Conservation (phyloP, 2,329 filamentous ascomycete genomes). For the Penicillium brasilianum region DNA sequence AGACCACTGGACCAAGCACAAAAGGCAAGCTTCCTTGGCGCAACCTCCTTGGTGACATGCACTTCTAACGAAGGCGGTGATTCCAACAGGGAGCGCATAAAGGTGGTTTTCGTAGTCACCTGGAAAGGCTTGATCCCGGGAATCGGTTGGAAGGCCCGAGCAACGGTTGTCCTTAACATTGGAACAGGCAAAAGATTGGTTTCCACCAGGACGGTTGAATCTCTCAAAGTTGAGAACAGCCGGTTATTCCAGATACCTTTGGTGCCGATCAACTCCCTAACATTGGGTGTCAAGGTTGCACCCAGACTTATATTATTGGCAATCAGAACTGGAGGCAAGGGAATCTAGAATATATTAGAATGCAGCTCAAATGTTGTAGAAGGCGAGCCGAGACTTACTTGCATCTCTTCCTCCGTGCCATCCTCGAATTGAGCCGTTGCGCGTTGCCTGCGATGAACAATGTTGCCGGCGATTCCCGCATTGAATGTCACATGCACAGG, state of each 20-base stretch:
- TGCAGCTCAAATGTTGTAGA: neutral
- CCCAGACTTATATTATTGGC: conserved; percentile 40
- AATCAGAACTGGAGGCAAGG: conserved; percentile 35
- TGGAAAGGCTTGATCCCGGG: conserved; percentile 42
- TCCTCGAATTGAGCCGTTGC: conserved; percentile 34
- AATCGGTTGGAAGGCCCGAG: conserved; percentile 38
- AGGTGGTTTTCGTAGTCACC: conserved; percentile 36
- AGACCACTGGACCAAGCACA: conserved; percentile 46
- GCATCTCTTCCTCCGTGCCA: conserved; percentile 30
- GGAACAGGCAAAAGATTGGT: conserved; percentile 40
- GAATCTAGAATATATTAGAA: conserved; percentile 30
- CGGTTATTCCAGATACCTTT: conserved; percentile 36
- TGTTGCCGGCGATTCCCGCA: conserved; percentile 38
- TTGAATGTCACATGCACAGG: conserved; percentile 38
- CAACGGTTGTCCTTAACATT: conserved; percentile 35
- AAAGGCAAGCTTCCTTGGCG: conserved; percentile 37
- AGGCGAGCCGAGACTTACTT: conserved; percentile 31
- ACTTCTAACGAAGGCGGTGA: conserved; percentile 39
- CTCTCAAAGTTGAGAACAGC: conserved; percentile 40
- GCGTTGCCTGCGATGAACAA: conserved; percentile 32
- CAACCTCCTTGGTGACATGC: conserved; percentile 39
- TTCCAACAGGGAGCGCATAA: conserved; percentile 35
- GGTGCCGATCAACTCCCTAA: conserved; percentile 34
- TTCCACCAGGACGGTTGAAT: conserved; percentile 37
- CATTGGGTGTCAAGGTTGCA: conserved; percentile 36